Evolutionary conservation across 169 alveolate genomes (phyloP).

Genomic region (Plasmodium reichenowi): DNA sequence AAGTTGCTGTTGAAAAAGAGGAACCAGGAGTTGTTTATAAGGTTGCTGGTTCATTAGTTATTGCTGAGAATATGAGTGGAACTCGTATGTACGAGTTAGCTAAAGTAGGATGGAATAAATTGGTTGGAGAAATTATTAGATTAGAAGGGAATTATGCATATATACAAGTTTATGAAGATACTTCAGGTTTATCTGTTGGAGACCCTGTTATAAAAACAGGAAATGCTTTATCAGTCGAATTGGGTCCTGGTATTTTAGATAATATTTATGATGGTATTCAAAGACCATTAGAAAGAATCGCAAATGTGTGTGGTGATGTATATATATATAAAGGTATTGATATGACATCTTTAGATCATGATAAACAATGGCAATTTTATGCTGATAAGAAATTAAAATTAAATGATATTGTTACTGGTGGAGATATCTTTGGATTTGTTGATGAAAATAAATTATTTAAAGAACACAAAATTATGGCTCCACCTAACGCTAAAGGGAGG

Average conservation of each 20-base stretch:
- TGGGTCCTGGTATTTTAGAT: constrained; percentile 98
- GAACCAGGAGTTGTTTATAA: constrained; percentile 73
- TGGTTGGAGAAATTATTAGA: constrained; percentile 98
- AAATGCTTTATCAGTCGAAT: constrained; percentile 96
- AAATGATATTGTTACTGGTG: constrained; percentile 97
- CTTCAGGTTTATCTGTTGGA: constrained; percentile 98
- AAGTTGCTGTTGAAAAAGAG: constrained; percentile 46
- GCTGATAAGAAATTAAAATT: constrained; percentile 90
- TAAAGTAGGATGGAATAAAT: constrained; percentile 96
- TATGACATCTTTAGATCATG: constrained; percentile 93
- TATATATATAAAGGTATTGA: constrained; percentile 98
- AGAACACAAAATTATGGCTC: constrained; percentile 96
- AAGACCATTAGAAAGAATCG: constrained; percentile 96
- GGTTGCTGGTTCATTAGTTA: constrained; percentile 90
- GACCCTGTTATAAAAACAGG: constrained; percentile 99
- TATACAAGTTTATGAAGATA: constrained; percentile 98
- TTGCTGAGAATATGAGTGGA: constrained; percentile 99
- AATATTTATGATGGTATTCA: constrained; percentile 99
- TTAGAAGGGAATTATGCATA: constrained; percentile 98
- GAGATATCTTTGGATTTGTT: constrained; percentile 97
- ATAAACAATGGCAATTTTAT: constrained; percentile 94
- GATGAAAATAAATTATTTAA: constrained; percentile 95
- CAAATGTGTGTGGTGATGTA: constrained; percentile 90
- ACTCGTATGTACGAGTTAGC: constrained; percentile 99
- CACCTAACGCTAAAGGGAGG: constrained; percentile 97